These are phyloP conservation scores for Brettanomyces naardenensis DNA, from an alignment of 805 yeast genomes.

Conservation along the genomic window DNA sequence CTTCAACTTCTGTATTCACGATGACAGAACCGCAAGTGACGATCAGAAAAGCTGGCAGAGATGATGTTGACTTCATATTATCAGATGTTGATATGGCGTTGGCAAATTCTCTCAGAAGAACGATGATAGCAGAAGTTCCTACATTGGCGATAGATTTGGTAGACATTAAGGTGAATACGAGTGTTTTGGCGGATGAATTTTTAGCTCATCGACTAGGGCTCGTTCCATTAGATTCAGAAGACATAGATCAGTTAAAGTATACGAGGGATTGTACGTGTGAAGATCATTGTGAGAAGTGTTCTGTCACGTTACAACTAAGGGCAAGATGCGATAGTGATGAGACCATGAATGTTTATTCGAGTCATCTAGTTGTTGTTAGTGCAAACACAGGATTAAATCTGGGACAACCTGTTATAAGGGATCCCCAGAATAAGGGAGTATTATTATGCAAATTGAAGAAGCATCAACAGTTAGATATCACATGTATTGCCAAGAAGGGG, in stretches of 20 bases:
- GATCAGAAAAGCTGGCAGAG: conserved; percentile 77
- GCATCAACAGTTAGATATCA: conserved; percentile 82
- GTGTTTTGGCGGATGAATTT: conserved; percentile 95
- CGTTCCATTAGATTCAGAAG: conserved; percentile 78
- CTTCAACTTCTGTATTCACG: too few relatives aligned
- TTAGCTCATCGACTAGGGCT: conserved; percentile 90
- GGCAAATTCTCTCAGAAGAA: conserved; percentile 87
- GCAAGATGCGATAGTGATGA: conserved; percentile 84
- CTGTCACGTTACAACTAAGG: conserved; percentile 76
- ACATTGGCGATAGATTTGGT: conserved; percentile 95
- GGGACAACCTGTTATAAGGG: conserved; percentile 84
- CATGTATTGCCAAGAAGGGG: conserved; percentile 96
- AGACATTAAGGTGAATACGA: conserved; percentile 86
- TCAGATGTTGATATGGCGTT: conserved; percentile 82
- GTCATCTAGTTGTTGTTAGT: conserved; percentile 50
- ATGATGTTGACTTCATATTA: conserved; percentile 84
- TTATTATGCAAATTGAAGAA: conserved; percentile 83
- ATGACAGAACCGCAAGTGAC: conserved; percentile 68
- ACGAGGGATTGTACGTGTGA: conserved; percentile 97
- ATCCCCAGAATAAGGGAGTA: conserved; percentile 74
- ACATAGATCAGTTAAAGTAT: conserved; percentile 77
- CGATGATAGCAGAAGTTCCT: conserved; percentile 94
- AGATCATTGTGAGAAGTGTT: conserved; percentile 92
- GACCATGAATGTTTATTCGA: conserved; percentile 83
- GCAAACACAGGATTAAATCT: conserved; percentile 29